These are phyloP conservation scores for Cryptococcus amylolentus DNA, from an alignment of 1,284 basidiomycete genomes.

Conservation along the genomic window DNA sequence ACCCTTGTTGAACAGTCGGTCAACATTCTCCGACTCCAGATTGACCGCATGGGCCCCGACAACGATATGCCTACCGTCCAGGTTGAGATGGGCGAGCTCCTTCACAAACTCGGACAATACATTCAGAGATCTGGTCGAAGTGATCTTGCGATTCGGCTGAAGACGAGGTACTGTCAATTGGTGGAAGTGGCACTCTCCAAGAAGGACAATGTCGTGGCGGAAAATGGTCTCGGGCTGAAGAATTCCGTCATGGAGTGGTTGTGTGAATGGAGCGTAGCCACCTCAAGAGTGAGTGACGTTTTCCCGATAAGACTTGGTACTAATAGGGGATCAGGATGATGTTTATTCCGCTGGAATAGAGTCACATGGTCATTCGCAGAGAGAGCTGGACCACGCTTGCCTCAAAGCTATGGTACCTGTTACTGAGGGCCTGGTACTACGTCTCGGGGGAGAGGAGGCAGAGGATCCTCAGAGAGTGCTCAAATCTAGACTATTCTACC, in stretches of 20 bases:
- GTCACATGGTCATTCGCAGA: constrained; percentile 20
- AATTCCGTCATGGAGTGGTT: constrained; percentile 70
- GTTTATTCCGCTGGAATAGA: constrained; percentile 6
- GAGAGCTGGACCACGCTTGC: constrained; percentile 68
- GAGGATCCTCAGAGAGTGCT: constrained; percentile 66
- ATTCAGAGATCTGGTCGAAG: constrained; percentile 61
- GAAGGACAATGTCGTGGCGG: constrained; percentile 60
- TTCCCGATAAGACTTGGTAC: not conserved
- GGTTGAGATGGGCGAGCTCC: constrained; percentile 66
- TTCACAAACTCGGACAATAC: constrained; percentile 63
- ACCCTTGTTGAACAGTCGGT: constrained; percentile 71
- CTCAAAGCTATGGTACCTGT: constrained; percentile 68
- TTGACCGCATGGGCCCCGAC: constrained; percentile 65
- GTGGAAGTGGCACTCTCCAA: constrained; percentile 66
- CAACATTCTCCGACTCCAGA: constrained; percentile 67
- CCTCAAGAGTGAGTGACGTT: constrained; percentile 24
- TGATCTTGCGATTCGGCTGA: constrained; percentile 60
- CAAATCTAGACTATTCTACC: constrained; percentile 71
- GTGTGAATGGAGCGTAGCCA: constrained; percentile 62
- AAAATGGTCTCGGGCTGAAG: constrained; percentile 64
- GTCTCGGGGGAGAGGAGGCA: constrained; percentile 57
- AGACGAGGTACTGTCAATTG: constrained; percentile 70
- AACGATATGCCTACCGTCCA: constrained; percentile 60
- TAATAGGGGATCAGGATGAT: constrained; percentile 17
- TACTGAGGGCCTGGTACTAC: constrained; percentile 71